These are phyloP conservation scores for Metschnikowia similis DNA, from an alignment of 805 yeast species.

Conservation along the genomic window DNA sequence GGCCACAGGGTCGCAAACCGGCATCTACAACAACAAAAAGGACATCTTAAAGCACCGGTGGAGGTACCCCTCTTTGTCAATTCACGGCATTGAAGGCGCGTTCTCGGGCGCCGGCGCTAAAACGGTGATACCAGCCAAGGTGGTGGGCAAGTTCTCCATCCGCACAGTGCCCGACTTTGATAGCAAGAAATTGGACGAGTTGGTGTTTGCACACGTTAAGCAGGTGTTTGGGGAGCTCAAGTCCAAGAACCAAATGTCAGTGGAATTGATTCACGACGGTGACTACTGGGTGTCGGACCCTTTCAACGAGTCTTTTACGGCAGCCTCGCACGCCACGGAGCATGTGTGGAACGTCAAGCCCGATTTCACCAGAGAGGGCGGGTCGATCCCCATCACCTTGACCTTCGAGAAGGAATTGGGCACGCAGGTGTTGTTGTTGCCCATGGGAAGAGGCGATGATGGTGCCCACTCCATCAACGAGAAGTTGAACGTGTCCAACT, in stretches of 20 bases:
- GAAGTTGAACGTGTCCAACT: conserved; percentile 83
- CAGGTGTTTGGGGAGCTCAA: conserved; percentile 59
- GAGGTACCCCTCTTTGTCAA: conserved; percentile 94
- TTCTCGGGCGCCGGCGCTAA: conserved; percentile 93
- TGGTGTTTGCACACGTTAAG: conserved; percentile 69
- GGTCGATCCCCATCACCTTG: conserved; percentile 95
- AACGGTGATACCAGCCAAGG: conserved; percentile 96
- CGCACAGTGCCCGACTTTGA: conserved; percentile 96
- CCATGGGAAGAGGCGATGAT: conserved; percentile 99
- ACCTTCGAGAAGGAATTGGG: conserved; percentile 86
- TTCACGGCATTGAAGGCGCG: conserved; percentile 98
- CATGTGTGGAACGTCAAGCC: conserved; percentile 94
- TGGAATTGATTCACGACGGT: conserved; percentile 89
- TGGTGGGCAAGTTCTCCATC: conserved; percentile 89
- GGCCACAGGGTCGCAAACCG: conserved; percentile 85
- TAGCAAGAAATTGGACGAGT: conserved; percentile 68
- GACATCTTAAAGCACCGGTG: conserved; percentile 95
- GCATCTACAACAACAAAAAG: conserved; percentile 71
- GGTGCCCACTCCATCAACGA: conserved; percentile 99
- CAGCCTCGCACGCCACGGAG: conserved; percentile 92
- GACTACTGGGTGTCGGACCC: conserved; percentile 96
- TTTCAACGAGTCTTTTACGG: conserved; percentile 84
- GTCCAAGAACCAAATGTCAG: conserved; percentile 71
- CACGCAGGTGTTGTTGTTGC: conserved; percentile 82
- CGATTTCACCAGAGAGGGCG: conserved; percentile 98